Conservation (phyloP, 352 stramenopile species). For the Albugo candida region DNA sequence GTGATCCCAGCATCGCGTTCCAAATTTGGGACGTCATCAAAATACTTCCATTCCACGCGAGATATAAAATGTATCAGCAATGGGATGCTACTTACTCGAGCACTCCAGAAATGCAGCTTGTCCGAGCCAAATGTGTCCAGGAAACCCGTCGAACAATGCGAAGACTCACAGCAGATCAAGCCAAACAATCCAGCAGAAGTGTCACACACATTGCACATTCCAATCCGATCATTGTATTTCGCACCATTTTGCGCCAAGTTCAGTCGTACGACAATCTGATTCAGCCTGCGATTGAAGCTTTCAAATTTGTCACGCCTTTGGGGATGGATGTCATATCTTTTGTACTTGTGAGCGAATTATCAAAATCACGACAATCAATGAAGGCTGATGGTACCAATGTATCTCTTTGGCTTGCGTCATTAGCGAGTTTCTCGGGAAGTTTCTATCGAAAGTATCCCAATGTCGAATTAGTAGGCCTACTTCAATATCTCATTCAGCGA, state of each 20-base stretch:
- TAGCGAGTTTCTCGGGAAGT: constrained; percentile 86
- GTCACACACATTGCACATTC: constrained; percentile 81
- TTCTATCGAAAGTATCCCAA: constrained; percentile 88
- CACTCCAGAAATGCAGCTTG: constrained; percentile 35
- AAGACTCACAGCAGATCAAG: constrained; percentile 56
- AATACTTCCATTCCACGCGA: constrained; percentile 45
- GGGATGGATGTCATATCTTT: constrained; percentile 89
- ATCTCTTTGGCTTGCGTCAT: constrained; percentile 84
- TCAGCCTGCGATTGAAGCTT: constrained; percentile 88
- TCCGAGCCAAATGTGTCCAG: constrained; percentile 49
- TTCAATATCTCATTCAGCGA: constrained; percentile 81
- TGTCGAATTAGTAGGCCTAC: constrained; percentile 80
- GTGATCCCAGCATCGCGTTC: constrained; percentile 53
- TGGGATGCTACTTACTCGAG: constrained; percentile 48
- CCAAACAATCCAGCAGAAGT: constrained; percentile 48
- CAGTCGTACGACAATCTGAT: constrained; percentile 96
- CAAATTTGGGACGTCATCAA: constrained; percentile 75
- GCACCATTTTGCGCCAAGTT: constrained; percentile 88
- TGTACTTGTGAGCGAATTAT: constrained; percentile 81
- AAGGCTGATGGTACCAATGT: constrained; percentile 82
- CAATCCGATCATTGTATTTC: constrained; percentile 88
- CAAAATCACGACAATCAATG: constrained; percentile 67
- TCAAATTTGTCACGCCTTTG: constrained; percentile 86
- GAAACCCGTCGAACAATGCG: constrained; percentile 59
- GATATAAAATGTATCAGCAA: constrained; percentile 62